Evolutionary conservation across 805 yeast genomes (phyloP), one percentile per base, ranked within the genome.

Genomic region (Pichia cabralensis): DNA sequence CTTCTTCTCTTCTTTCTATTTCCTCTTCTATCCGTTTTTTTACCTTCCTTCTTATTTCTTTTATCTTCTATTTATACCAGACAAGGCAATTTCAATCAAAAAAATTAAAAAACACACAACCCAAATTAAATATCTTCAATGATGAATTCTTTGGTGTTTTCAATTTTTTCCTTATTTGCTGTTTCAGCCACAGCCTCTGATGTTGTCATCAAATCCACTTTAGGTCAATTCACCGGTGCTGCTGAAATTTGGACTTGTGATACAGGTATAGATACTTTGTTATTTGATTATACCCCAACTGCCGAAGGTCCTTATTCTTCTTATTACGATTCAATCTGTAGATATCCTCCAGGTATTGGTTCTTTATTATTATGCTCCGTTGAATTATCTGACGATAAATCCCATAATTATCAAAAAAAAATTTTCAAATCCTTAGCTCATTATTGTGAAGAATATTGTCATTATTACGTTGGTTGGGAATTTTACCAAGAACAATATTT

Each of bases 401-500:
- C 26, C 3, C 16, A 24, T 7, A 11, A 8, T 13, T 24, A 13
- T 6, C n/a, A 6, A 24, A 24, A 24, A 16, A 24, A 24, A 24
- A 13, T 24, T 7, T 24, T 24, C 6, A 3, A 24, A 24, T 24
- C 17, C 10, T 21, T 35, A 5, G 19, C 29, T 4, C 6, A 9
- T 6, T 12, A 23, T 6, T 44, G 48, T 33, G 20, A 12, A 3
- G 13, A 34, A n/a, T 43, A 41, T 18, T 28, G 35, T 14, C 32
- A 33, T 15, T 43, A 23, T 22, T 18, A 8, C 8, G 13, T 6
- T 49, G 49, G 9, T 37, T 60, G 39, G 47, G 41, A 14, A 7
- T 45, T 24, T 15, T 43, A 41, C 27, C 28, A 29, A 28, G 36
- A 3, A 34, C 56, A 43, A 14, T 63, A 56, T 35, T 34, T 38